Conservation (phyloP, 2,329 filamentous ascomycete genomes). For the Claviceps spartinae region DNA sequence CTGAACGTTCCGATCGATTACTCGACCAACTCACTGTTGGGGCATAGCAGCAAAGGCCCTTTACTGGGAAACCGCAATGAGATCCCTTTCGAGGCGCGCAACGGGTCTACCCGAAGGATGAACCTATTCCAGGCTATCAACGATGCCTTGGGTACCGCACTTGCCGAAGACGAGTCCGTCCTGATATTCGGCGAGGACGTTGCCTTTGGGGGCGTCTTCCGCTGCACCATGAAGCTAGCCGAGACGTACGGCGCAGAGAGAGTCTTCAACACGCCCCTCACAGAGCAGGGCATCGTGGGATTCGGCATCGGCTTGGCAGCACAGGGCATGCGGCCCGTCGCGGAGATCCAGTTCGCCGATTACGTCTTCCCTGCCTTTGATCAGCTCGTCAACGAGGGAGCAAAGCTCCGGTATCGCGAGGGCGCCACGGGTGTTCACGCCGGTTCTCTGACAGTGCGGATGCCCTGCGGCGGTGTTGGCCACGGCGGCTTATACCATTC, state of each 20-base stretch:
- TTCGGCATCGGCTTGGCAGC: conserved; percentile 85
- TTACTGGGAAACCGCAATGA: conserved; percentile 55
- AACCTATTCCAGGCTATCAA: conserved; percentile 95
- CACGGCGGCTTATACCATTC: conserved; percentile 83
- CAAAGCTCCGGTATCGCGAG: conserved; percentile 73
- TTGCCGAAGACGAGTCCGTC: conserved; percentile 73
- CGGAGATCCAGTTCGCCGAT: conserved; percentile 92
- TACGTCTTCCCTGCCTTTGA: conserved; percentile 91
- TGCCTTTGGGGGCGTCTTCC: conserved; percentile 90
- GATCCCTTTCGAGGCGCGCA: conserved; percentile 50
- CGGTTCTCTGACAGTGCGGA: conserved; percentile 73
- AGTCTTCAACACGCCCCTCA: conserved; percentile 92
- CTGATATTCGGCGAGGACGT: conserved; percentile 94
- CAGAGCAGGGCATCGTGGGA: conserved; percentile 86
- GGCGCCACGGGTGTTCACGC: conserved; percentile 43
- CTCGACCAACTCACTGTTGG: conserved; percentile 63
- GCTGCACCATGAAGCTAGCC: conserved; percentile 82
- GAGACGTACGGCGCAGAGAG: conserved; percentile 76
- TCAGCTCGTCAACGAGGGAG: conserved; percentile 85
- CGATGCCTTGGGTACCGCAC: conserved; percentile 68
- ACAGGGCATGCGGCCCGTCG: conserved; percentile 83
- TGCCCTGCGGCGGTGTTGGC: conserved; percentile 82
- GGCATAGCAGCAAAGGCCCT: conserved; percentile 57
- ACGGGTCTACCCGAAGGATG: conserved; percentile 67
- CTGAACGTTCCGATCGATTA: conserved; percentile 87